These are phyloP conservation scores for Globisporangium camurandrum DNA, from an alignment of 352 stramenopile genomes.

Conservation along the genomic window DNA sequence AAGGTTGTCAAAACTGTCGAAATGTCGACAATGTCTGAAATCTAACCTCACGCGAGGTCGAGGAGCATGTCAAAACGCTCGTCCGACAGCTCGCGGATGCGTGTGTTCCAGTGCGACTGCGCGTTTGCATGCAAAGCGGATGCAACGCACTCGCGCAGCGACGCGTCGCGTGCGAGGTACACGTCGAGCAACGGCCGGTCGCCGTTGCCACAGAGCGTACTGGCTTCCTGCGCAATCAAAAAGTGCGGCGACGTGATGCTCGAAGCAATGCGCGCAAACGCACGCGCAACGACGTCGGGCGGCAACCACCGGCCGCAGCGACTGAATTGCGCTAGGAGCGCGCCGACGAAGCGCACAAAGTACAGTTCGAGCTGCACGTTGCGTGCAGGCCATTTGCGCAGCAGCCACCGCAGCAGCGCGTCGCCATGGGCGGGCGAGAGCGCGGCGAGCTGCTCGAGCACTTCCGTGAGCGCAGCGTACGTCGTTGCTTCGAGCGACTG, in stretches of 20 bases:
- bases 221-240: slow-evolving; percentile 64
- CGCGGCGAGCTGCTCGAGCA: slow-evolving; percentile 49
- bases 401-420: slow-evolving; percentile 53
- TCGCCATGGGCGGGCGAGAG: slow-evolving; percentile 63
- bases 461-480: slow-evolving; percentile 44
- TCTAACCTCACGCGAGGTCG: slow-evolving; percentile 41
- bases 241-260: slow-evolving; percentile 69
- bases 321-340: slow-evolving; percentile 57
- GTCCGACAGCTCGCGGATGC: slow-evolving; percentile 71
- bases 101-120: slow-evolving; percentile 62
- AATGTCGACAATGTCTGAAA: no score
- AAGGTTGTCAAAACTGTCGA: no score
- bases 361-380: slow-evolving; percentile 74
- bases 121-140: slow-evolving; percentile 61
- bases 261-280: slow-evolving; percentile 39
- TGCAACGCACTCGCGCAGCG: slow-evolving; percentile 49
- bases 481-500: slow-evolving; percentile 58
- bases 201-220: slow-evolving; percentile 40
- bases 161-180: slow-evolving; percentile 49
- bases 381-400: slow-evolving; percentile 64
- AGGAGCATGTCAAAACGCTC: slow-evolving; percentile 78
- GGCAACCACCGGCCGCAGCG: slow-evolving; percentile 44
- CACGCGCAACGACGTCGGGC: slow-evolving; percentile 29
- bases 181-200: slow-evolving; percentile 67
- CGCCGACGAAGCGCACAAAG: slow-evolving; percentile 56